These are phyloP conservation scores for Gremmenia infestans DNA, from an alignment of 2,329 filamentous ascomycete genomes.

Conservation along the genomic window DNA sequence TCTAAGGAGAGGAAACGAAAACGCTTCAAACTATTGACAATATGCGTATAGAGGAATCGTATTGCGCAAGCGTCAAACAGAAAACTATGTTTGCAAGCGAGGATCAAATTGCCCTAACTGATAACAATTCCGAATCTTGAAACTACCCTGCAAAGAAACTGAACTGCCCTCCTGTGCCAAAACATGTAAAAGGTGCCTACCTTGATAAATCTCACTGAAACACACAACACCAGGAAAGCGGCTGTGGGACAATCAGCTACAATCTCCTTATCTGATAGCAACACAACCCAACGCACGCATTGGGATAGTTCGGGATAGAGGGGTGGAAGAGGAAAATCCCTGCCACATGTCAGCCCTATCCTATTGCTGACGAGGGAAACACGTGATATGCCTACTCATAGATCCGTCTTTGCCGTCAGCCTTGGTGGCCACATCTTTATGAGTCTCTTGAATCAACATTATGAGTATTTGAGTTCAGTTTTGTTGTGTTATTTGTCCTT, in stretches of 20 bases:
- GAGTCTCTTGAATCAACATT: constrained; percentile 56
- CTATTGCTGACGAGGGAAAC: not conserved
- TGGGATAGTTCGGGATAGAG: constrained; percentile 75
- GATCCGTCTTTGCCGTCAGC: constrained; percentile 46
- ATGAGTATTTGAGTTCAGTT: constrained; percentile 16
- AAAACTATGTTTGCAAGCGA: no score
- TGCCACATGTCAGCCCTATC: constrained; percentile 33
- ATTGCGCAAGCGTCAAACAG: not conserved
- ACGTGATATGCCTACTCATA: constrained; percentile 42
- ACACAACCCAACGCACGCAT: constrained; percentile 54
- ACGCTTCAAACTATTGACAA: not conserved
- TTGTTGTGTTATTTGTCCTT: no score
- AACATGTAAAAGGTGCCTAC: constrained; percentile 38
- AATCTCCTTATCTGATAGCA: not conserved
- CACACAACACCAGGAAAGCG: constrained; percentile 80
- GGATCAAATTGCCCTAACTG: no score
- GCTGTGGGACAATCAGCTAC: constrained; percentile 33
- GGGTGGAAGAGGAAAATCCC: constrained; percentile 90
- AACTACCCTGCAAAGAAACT: no score
- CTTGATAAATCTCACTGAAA: constrained; percentile 95
- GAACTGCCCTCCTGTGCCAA: no score
- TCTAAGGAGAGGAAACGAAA: not conserved
- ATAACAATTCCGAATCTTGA: no score
- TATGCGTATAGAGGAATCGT: not conserved
- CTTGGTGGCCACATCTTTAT: constrained; percentile 55